Evolutionary conservation across 208 protist genomes (phyloP), one percentile per base, ranked within the genome.

Genomic region (Acanthamoeba lenticulata): DNA sequence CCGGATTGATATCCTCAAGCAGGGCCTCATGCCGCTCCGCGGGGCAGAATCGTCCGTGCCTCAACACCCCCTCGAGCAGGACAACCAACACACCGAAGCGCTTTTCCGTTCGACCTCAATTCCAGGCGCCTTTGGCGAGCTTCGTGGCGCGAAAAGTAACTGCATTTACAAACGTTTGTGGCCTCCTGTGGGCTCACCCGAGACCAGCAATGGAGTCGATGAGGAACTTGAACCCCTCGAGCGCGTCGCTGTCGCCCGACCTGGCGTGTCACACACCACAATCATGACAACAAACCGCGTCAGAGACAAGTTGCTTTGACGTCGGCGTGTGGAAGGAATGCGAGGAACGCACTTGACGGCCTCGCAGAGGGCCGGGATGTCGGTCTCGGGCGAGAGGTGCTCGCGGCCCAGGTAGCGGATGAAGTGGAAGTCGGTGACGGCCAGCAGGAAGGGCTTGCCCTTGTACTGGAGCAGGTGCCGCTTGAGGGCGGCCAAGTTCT

Each of bases 221-320:
- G 42, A 88, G 77, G 13, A 88, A 42, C 77, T 88, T 88, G 77
- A 88, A 88, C 2, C 77, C 77, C 44, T 88, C 77, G 45, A 60
- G 42, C 9, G 47, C 77, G 3, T 88, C 77, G 15, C 45, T 60
- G 77, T 88, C 44, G 6, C 77, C 77, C 77, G 44, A 17, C 67
- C 67, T 77, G n/a, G 47, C 15, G 47, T 52, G 47, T 52, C 9
- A 15, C 47, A n/a, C 47, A 52, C 9, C 47, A 52, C 47, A 15
- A 15, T 52, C 47, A 17, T 34, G 27, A 3, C 57, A 15, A 67
- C 21, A 0, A 45, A 45, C 34, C 24, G 57, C 7, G 65, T 7
- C 3, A 72, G 19, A 19, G 67, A 29, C 5, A 45, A 21, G 62
- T n/a, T n/a, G n/a, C n/a, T n/a, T n/a, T n/a, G n/a, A n/a, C n/a